Evolutionary conservation across 371 early-diverging fungal genomes (phyloP).

Genomic region (Apophysomyces sp.): DNA sequence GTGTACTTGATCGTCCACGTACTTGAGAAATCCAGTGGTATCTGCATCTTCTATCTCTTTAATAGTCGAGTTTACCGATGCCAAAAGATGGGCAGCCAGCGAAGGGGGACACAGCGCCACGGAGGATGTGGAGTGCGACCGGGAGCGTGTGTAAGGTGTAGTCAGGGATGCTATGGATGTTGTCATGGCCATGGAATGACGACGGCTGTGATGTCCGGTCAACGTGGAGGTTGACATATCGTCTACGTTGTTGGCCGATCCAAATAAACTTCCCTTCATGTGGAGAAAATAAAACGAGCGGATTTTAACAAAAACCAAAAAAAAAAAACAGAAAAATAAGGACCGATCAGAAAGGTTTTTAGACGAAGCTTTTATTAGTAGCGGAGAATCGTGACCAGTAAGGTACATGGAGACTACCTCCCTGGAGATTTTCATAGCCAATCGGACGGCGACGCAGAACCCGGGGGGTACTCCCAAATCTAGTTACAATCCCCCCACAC

Average conservation of each 20-base stretch:
- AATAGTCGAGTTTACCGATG: slow-evolving; percentile 18
- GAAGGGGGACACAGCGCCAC: not conserved
- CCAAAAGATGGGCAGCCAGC: slow-evolving; percentile 12
- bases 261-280: not conserved
- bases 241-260: not conserved
- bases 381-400: slow-evolving; percentile 1
- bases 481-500: not conserved
- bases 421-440: slow-evolving; percentile 9
- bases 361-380: not conserved
- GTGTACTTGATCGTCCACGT: slow-evolving; percentile 37
- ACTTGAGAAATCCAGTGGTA: slow-evolving; percentile 31
- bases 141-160: slow-evolving; percentile 8
- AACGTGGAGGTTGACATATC: not conserved
- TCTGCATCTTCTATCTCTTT: slow-evolving; percentile 32
- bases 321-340: not conserved
- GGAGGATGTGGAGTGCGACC: slow-evolving; percentile 14
- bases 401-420: not conserved
- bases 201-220: not conserved
- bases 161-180: not conserved
- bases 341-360: not conserved
- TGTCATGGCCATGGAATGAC: not conserved
- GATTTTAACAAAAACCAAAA: not conserved
- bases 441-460: slow-evolving; percentile 31
- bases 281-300: not conserved
- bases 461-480: slow-evolving; percentile 3